Evolutionary conservation across 2,329 filamentous ascomycete species (phyloP), one percentile per base, ranked within the genome.

Genomic region (Ceratocystis cacaofunesta): DNA sequence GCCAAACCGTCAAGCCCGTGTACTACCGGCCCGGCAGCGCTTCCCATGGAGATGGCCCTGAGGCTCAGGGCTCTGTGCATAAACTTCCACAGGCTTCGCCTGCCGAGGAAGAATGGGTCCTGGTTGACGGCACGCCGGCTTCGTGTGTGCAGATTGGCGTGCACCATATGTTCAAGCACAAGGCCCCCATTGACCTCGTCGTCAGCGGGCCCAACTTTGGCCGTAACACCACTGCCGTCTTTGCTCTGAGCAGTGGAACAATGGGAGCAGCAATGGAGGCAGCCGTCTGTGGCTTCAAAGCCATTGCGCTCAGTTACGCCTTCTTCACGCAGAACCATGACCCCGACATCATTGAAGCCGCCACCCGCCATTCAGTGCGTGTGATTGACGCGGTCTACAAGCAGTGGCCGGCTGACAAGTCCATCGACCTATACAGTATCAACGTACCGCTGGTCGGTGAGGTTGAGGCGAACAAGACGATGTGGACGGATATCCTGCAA

Each of bases 301-400:
- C 90, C 12, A 88, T 99, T 69, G 94, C 94, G 0, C 76, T 99
- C 50, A 90, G 85, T 61, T 99, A 90, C 74, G 94, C 92, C 25
- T 97, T 96, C 76, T 94, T 92, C 76, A 85, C 85, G 66, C 82
- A 86, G 67, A 89, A 90, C 73, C 92, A 96, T 74, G 89, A 96
- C 70, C 86, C 89, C 1, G 80, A 81, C 28, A 85, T 96, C 70
- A 92, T 97, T 67, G 82, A 84, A 41, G 89, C 84, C 61, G 91
- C 90, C 2, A 89, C 86, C 46, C 78, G 82, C 57, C 85, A 92
- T 70, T 85, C 86, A 28, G 86, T 94, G 28, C 82, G 81, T 69
- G 80, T 97, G 28, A 86, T 96, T 69, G 88, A 96, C 74, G 83
- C 90, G 68, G 79, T 99, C 5, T 85, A 82, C 70, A 79, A 81